These are phyloP conservation scores for Taiozyma sp. DNA, from an alignment of 1,139 yeast genomes.

Conservation along the genomic window DNA sequence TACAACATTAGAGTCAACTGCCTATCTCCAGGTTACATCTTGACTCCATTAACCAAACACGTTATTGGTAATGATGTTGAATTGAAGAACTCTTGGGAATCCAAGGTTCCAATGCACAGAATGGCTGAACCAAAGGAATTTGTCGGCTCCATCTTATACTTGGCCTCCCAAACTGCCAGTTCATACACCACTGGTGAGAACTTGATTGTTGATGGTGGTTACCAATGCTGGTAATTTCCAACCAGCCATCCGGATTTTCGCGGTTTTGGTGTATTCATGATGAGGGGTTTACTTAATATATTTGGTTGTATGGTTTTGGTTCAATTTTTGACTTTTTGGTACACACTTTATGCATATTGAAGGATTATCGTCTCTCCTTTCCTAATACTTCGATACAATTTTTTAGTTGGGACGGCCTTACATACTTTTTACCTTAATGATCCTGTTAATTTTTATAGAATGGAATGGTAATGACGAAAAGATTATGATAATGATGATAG, in stretches of 20 bases:
- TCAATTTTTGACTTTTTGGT: neutral
- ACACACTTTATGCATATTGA: neutral
- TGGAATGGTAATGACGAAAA: neutral
- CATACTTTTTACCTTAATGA: neutral
- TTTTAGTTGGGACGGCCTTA: neutral
- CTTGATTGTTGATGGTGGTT: constrained; percentile 85
- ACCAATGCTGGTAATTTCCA: constrained; percentile 44
- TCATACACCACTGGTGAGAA: constrained; percentile 83
- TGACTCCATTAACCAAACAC: constrained; percentile 58
- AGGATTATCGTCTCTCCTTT: neutral
- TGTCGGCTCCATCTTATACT: constrained; percentile 77
- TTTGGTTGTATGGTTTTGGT: neutral
- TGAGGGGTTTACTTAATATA: neutral
- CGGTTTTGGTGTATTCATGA: neutral
- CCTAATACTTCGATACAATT: neutral
- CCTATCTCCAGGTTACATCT: constrained; percentile 77
- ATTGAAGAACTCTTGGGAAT: constrained; percentile 54
- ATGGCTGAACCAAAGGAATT: constrained; percentile 79
- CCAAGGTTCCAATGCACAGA: constrained; percentile 69
- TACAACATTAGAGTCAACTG: constrained; percentile 75
- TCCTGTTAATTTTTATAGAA: neutral
- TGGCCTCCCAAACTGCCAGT: constrained; percentile 70
- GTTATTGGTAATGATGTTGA: constrained; percentile 49
- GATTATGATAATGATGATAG: neutral
- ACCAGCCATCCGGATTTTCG: too few species aligned